Evolutionary conservation across 2,329 filamentous ascomycete species (phyloP).

Genomic region (Microcyclosporella mali): DNA sequence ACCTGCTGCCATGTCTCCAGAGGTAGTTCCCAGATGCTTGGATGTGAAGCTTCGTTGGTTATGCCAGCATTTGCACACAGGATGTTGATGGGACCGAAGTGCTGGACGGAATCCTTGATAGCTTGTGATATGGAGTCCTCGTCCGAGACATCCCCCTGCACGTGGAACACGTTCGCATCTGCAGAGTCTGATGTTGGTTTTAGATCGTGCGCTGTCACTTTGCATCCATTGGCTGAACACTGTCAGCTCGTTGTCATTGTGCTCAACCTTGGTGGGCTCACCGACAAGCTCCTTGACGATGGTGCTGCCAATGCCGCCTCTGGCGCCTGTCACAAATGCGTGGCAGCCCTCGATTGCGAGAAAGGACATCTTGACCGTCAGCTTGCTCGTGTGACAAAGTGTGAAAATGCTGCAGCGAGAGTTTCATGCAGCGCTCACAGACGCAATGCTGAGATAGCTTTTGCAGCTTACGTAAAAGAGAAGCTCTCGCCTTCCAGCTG

Average conservation of each 20-base stretch:
- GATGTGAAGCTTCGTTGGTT: constrained; percentile 44
- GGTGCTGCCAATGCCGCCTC: constrained; percentile 46
- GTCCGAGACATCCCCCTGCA: constrained; percentile 45
- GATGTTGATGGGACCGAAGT: constrained; percentile 48
- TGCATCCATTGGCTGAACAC: constrained; percentile 43
- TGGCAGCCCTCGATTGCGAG: constrained; percentile 45
- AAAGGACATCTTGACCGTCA: constrained; percentile 34
- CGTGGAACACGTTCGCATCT: constrained; percentile 35
- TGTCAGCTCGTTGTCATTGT: neutral
- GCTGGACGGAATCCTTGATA: constrained; percentile 38
- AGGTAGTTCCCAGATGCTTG: constrained; percentile 49
- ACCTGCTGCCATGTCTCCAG: constrained; percentile 48
- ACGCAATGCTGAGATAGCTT: no score
- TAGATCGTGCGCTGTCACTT: constrained; percentile 49
- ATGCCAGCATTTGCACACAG: constrained; percentile 50
- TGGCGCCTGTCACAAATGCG: constrained; percentile 50
- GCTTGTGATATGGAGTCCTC: constrained; percentile 39
- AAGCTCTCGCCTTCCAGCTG: no score
- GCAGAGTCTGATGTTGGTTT: constrained; percentile 29
- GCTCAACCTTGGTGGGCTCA: constrained; percentile 27
- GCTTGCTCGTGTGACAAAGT: neutral
- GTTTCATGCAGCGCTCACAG: neutral
- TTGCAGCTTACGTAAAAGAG: no score
- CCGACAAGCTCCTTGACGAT: constrained; percentile 49
- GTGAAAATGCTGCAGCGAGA: neutral